phyloP scores from a whole-genome alignment of 2,329 filamentous ascomycete genomes.

The Cercospora brassicicola region DNA sequence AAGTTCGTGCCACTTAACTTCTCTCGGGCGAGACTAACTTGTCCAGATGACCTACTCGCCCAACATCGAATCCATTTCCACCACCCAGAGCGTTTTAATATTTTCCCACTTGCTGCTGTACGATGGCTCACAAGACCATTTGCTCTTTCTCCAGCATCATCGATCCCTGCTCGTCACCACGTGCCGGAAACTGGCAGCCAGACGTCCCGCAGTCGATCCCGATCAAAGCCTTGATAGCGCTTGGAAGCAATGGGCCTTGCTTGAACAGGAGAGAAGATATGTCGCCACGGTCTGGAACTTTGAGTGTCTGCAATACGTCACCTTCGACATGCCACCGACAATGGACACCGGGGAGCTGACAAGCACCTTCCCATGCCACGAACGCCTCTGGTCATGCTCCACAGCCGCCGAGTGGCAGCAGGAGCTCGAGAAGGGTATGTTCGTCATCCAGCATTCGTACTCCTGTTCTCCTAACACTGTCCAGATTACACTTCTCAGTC shows the following conservation, averaged over 20 bases:
- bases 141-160: conserved; percentile 10
- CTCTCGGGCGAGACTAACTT: neutral
- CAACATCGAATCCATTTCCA: conserved; percentile 5
- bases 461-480: neutral
- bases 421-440: conserved; percentile 1
- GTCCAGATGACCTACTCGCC: conserved; percentile 4
- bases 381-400: conserved; percentile 7
- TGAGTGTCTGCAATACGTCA: conserved; percentile 11
- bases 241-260: conserved; percentile 7
- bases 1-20: neutral
- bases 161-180: conserved; percentile 5
- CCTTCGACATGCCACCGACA: conserved; percentile 13
- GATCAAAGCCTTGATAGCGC: neutral
- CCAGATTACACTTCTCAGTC: neutral
- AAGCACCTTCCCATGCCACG: conserved; percentile 2
- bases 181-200: conserved; percentile 2
- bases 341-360: conserved; percentile 13
- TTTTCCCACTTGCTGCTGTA: conserved; percentile 8
- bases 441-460: neutral
- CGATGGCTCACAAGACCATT: conserved; percentile 3
- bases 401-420: conserved; percentile 7
- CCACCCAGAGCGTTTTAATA: conserved; percentile 5
- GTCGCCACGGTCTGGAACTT: conserved; percentile 7
- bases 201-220: neutral
- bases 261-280: conserved; percentile 13